Conservation (phyloP, 2,329 filamentous ascomycete genomes). For the Talaromyces sp. region DNA sequence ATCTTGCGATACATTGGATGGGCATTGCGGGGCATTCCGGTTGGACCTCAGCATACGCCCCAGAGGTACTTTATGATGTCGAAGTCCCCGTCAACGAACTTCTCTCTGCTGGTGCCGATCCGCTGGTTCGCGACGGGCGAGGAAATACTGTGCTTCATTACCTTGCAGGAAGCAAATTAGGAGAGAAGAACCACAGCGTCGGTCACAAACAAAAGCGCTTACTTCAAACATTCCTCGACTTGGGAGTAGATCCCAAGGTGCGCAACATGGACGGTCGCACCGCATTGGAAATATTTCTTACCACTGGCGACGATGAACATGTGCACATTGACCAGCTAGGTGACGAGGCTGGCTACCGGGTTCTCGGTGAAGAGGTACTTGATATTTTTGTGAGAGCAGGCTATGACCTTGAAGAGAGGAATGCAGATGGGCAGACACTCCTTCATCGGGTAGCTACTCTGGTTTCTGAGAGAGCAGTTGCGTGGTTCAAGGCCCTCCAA, state of each 20-base stretch:
- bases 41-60: not conserved
- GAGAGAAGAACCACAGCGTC: not conserved
- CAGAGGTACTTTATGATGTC: not conserved
- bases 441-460: constrained; percentile 6
- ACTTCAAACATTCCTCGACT: not conserved
- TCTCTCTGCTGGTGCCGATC: constrained; percentile 8
- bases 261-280: not conserved
- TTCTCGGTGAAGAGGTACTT: not conserved
- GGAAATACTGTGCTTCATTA: constrained; percentile 22
- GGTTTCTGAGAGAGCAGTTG: not conserved
- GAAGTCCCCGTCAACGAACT: constrained; percentile 4
- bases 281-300: no score
- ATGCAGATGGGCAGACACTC: not conserved
- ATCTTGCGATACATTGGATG: constrained; percentile 2
- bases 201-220: constrained; percentile 5
- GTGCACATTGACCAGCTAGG: not conserved
- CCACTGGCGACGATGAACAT: no score
- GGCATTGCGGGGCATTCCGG: not conserved
- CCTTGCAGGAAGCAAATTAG: constrained; percentile 11
- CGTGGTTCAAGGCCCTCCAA: constrained; percentile 3
- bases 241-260: not conserved
- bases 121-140: constrained; percentile 11
- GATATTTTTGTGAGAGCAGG: not conserved
- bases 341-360: not conserved
- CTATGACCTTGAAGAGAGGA: constrained; percentile 1